Evolutionary conservation across 1,139 yeast genomes (phyloP), one percentile per base, ranked within the genome.

Genomic region (Sporopachydermia cereana): DNA sequence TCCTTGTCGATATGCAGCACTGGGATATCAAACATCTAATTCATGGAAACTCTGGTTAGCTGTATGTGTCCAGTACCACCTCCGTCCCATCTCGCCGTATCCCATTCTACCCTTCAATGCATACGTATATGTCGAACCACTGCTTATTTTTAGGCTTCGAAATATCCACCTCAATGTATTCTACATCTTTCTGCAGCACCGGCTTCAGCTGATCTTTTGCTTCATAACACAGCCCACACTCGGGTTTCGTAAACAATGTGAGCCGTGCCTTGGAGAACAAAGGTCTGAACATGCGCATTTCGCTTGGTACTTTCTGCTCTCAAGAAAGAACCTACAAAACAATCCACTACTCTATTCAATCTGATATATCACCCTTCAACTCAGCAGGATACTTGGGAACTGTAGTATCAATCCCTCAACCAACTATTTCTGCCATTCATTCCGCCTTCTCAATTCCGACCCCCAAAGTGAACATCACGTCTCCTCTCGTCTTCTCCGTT

Each of bases 1-100:
- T 48, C 49, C 48, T 77, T 60, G 51, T 78, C 81, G 17, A 85
- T 68, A 57, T 88, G 95, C 36, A 86, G 61, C 0, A 89, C 96
- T 0, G 96, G 96, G 2, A 88, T 89, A 57, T 89, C 96, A 60
- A 79, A 86, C 51, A 95, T 83, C 63, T 59, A 42, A 20, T 41
- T 31, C n/a, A n/a, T n/a, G n/a, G n/a, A 43, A 18, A 18, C 14
- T 31, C 20, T 43, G 21, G 23, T 27, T 21, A 31, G 7, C 4
- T 14, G n/a, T n/a, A 20, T 30, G 9, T 44, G 24, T 20, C 9
- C 18, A 3, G 22, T 44, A 22, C 17, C n/a, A 45, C 20, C 3
- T 16, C 7, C 3, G 41, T 3, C 44, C 3, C 4, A 5, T 14
- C 9, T 9, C 31, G 17, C n/a, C n/a, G n/a, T n/a, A n/a, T 5